Base-by-base conservation (phyloP, 306 rosid species). In the Casuarina cunninghamiana region DNA sequence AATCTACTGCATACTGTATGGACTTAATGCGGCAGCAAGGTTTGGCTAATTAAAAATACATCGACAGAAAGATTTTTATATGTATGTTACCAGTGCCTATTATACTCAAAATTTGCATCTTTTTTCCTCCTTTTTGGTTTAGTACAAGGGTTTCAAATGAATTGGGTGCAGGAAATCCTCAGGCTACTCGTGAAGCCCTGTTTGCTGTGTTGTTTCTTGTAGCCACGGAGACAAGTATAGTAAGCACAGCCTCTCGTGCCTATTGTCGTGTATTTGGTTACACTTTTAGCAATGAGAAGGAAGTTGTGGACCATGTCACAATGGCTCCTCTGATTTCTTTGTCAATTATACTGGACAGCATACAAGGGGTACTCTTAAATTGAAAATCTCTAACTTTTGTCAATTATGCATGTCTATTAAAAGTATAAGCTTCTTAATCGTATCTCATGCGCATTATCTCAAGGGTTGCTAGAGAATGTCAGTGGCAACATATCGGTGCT, bases 121-220 rank as follows among this genome's bases (percentile, higher is more conserved):
- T 12, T 51, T 32, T 26, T 26, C 32, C 79, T 75, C 78, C 10
- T 53, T 10, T 75, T 46, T 75, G 48, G 46, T 35, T 60, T 62
- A 90, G 97, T 73, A 90, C 91, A 48, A 86, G 97, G 71, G 87
- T 92, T 69, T 86, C 95, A 65, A 92, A 90, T 80, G 97, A 92
- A 84, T 68, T 92, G 74, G 96, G 93, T 75, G 92, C 96, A 16
- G 91, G 93, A 60, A 87, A 86, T 78, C 86, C 91, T 37, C 71
- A 72, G 45, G 87, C 79, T 53, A 92, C 93, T 39, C 89, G 84
- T 2, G 38, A 86, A 35, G 86, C 86, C 60, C 81, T 90, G 15
- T 46, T 76, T 17, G 96, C 88, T 39, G 85, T 79, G 3, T 77
- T 86, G 72, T 84, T 80, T 63, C 79, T 92, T 11, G 76, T 84